A percentile compares a stretch with the other conserved stretches of the same genome.
These are phyloP conservation scores for Chlamydomonas sp. DNA, from an alignment of 139 green algal genomes.

Conservation along the genomic window DNA sequence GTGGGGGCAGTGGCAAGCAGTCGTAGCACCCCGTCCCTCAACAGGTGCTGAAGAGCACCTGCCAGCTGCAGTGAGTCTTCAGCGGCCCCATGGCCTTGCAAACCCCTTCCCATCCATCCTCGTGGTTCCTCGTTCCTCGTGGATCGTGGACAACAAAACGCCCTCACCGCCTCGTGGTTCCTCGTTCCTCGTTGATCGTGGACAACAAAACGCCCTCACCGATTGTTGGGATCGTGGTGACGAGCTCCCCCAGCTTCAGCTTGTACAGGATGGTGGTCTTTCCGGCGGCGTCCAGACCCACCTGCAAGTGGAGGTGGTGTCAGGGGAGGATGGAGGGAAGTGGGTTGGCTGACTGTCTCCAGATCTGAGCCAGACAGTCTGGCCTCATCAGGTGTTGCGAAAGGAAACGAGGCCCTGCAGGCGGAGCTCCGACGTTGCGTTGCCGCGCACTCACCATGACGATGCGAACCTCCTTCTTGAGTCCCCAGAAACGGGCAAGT, in stretches of 20 bases:
- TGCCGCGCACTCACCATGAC: constrained; percentile 73
- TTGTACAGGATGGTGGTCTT: constrained; percentile 99
- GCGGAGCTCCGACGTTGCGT: background rate
- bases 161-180: no score
- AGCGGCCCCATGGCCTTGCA: no score
- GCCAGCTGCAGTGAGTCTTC: no score
- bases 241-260: constrained; percentile 96
- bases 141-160: no score
- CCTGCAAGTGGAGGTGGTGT: constrained; percentile 32
- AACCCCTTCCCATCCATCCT: no score
- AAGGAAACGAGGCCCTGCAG: background rate
- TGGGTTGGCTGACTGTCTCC: no score
- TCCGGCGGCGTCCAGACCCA: constrained; percentile 93
- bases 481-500: constrained; percentile 69
- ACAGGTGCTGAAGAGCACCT: background rate
- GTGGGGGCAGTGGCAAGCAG: background rate
- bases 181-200: no score
- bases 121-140: no score
- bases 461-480: constrained; percentile 96
- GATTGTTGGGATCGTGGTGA: constrained; percentile 98
- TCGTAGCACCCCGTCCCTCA: background rate
- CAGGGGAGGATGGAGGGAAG: no score
- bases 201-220: no score
- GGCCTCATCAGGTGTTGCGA: background rate
- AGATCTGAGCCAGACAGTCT: no score